These are phyloP conservation scores for Trichosporon faecale DNA, from an alignment of 1,284 basidiomycete genomes.

Conservation along the genomic window DNA sequence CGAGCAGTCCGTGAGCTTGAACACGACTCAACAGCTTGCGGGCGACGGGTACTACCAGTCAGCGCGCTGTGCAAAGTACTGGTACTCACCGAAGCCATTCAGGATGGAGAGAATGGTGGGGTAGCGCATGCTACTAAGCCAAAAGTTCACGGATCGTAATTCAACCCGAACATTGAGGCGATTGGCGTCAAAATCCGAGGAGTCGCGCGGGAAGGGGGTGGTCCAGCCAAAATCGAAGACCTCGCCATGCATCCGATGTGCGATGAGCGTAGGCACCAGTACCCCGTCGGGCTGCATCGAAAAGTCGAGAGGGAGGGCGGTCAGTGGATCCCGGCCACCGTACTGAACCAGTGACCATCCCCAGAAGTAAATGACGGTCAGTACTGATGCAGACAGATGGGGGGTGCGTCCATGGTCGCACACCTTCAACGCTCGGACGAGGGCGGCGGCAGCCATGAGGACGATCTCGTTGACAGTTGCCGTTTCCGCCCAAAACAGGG, in stretches of 20 bases:
- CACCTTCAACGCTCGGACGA: neutral
- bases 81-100: too few relatives aligned
- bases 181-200: neutral
- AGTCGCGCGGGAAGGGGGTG: neutral
- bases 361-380: neutral
- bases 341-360: neutral
- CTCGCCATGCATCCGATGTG: neutral
- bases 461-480: neutral
- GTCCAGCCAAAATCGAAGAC: neutral
- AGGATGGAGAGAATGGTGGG: too few relatives aligned
- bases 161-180: neutral
- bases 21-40: too few relatives aligned
- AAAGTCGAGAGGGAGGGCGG: neutral
- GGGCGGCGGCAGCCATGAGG: neutral
- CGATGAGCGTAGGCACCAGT: neutral
- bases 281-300: neutral
- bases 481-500: neutral
- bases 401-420: neutral
- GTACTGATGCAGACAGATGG: neutral
- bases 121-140: too few relatives aligned
- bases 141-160: neutral
- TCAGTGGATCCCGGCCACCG: neutral
- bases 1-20: too few relatives aligned
- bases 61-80: too few relatives aligned
- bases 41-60: too few relatives aligned